A percentile compares a stretch with the other conserved stretches of the same genome.
Conservation (phyloP, 2,329 filamentous ascomycete genomes). For the Mollisiaceae sp. region DNA sequence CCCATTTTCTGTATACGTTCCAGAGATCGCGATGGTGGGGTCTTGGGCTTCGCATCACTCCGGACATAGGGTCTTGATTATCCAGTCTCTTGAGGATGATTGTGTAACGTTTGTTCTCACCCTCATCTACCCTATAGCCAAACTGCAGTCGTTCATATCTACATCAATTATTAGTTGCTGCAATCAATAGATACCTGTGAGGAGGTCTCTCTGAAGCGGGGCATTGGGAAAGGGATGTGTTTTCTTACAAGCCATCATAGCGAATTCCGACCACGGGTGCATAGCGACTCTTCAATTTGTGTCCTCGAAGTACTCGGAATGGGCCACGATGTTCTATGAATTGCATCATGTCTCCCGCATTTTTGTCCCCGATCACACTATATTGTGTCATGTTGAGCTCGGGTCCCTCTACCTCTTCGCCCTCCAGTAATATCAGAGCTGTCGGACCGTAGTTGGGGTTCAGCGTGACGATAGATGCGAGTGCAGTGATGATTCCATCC, state of each 20-base stretch:
- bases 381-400: slow-evolving; percentile 48
- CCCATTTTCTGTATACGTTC: slow-evolving; percentile 52
- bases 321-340: slow-evolving; percentile 54
- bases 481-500: slow-evolving; percentile 46
- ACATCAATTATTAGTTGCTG: background rate
- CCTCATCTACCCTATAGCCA: slow-evolving; percentile 47
- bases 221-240: background rate
- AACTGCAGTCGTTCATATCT: slow-evolving; percentile 58
- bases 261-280: slow-evolving; percentile 58
- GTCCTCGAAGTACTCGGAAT: slow-evolving; percentile 59
- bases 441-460: slow-evolving; percentile 50
- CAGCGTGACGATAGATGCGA: slow-evolving; percentile 44
- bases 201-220: too few relatives aligned
- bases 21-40: slow-evolving; percentile 64
- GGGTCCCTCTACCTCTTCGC: slow-evolving; percentile 52
- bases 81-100: slow-evolving; percentile 53
- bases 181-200: too few relatives aligned
- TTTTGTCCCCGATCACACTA: slow-evolving; percentile 46
- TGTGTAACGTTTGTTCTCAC: slow-evolving; percentile 50
- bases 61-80: slow-evolving; percentile 49
- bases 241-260: slow-evolving; percentile 62
- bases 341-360: slow-evolving; percentile 52
- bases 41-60: slow-evolving; percentile 52
- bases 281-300: slow-evolving; percentile 54
- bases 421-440: slow-evolving; percentile 57